Evolutionary conservation across 192 early-diverging fungal genomes (phyloP), one percentile per base, ranked within the genome.

Genomic region (Glomus cerebriforme): DNA sequence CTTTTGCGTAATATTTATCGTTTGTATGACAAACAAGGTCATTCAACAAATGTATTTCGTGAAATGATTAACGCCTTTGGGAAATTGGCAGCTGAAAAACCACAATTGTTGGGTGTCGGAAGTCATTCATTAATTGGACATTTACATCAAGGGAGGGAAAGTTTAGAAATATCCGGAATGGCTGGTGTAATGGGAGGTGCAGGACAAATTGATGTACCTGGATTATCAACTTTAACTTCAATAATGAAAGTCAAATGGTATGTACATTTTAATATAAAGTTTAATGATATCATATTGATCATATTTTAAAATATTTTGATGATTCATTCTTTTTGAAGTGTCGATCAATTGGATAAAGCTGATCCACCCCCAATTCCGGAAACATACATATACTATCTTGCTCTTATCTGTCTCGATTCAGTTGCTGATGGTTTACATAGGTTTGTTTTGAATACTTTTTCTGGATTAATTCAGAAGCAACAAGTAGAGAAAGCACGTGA

Each of bases 301-400:
- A 35, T 37, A 1, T 19, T 24, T 39, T 32, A 19, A 24, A 29
- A 62, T 59, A 59, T 10, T 47, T 66, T 29, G 29, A 34, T 13
- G 60, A 13, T 45, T 35, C 47, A 45, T 54, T 68, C 10, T 54
- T 71, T 75, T 17, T 77, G 60, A 67, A 90, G 95, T 81, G 83
- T 97, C 69, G 94, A 96, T 84, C 95, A 96, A 83, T 88, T 99
- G 35, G 98, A 99, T 81, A 98, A 98, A 82, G 84, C 89, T 9
- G 96, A 97, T 17, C 92, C 96, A 26, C 98, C 98, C 5, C 66
- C 82, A 0, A 89, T 97, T 27, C 96, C 98, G 1, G 95, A 96
- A 27, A 93, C 92, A 4, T 99, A 99, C 79, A 78, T 96, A 49
- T 91, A 93, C 59, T 92, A 91, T 75, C 84, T 98, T 13, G 89